A percentile compares a stretch with the other conserved stretches of the same genome.
Conservation (phyloP, 208 protist species). For the Leishmania major region DNA sequence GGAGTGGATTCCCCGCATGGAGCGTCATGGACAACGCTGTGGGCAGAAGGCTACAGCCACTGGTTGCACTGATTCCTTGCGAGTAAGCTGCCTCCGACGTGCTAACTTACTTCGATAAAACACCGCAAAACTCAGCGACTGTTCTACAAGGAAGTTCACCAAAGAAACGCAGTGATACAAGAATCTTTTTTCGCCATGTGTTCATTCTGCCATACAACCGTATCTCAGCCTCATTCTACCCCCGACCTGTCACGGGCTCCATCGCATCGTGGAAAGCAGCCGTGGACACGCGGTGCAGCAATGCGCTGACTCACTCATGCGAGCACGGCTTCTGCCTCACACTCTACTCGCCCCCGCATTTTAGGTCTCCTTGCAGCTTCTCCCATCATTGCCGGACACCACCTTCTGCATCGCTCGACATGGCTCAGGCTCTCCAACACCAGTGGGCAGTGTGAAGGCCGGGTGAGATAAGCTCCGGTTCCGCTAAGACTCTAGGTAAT, state of each 20-base stretch:
- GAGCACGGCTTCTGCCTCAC: not conserved
- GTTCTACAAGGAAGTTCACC: not conserved
- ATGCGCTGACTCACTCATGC: not conserved
- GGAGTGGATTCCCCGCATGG: not conserved
- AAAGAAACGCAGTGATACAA: not conserved
- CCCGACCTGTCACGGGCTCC: not conserved
- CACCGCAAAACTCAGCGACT: not conserved
- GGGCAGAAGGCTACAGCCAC: not conserved
- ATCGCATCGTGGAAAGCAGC: not conserved
- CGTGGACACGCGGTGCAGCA: not conserved
- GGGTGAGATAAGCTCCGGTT: not conserved
- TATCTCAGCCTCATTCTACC: not conserved
- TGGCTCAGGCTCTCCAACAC: not conserved
- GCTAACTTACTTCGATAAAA: not conserved
- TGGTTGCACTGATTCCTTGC: not conserved
- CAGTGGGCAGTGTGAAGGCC: not conserved
- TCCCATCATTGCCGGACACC: not conserved
- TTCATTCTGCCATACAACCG: not conserved
- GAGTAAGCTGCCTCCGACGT: not conserved
- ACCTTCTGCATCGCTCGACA: not conserved
- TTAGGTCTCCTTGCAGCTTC: not conserved
- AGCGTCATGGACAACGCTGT: not conserved
- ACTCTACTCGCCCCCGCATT: not conserved
- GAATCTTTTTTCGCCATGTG: not conserved
- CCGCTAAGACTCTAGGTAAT: not conserved